Base-by-base conservation (phyloP, 495 filamentous ascomycete genomes). In the Penicillium verhagenii region DNA sequence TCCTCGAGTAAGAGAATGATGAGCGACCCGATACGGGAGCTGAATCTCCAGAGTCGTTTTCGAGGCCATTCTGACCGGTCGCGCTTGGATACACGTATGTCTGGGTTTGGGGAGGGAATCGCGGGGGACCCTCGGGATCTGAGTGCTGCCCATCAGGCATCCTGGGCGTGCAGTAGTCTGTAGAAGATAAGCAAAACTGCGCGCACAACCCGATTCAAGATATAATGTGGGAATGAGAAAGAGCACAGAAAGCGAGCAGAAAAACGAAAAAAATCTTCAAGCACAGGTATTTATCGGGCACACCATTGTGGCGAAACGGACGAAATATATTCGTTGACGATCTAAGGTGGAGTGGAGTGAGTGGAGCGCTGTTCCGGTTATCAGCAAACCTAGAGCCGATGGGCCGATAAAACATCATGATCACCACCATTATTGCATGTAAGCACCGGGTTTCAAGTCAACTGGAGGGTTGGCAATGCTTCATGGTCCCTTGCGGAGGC, bases 271-370 rank as follows among this genome's bases (percentile, higher is more conserved):
- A 23, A 23, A 20, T 42, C 18, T 21, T 42, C 7, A 21, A 21
- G 25, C 4, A 24, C 6, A 28, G 14, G n/a, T 21, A 18, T 46
- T 52, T 47, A 52, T 57, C 31, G 29, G 55, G 44, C 48, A 55
- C 56, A 56, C 42, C 53, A 53, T 60, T 37, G 54, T 61, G 58
- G 58, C 58, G 54, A 61, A 60, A 50, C 46, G 38, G 24, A 25
- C 44, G 26, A 52, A 61, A 57, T 61, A 51, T 50, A 35, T 54
- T 56, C 26, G 38, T 37, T 38, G 54, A 51, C 47, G 54, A 57
- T 61, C 54, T 50, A 40, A 50, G 37, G 28, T 47, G 46, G 39
- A 53, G 48, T 55, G 52, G 52, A 53, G 48, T 46, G 37, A 29
- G 57, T 52, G 53, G 45, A 56, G 50, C 50, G 37, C 53, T 11